Evolutionary conservation across 1,284 basidiomycete species (phyloP).

Genomic region (Flammula alnicola): DNA sequence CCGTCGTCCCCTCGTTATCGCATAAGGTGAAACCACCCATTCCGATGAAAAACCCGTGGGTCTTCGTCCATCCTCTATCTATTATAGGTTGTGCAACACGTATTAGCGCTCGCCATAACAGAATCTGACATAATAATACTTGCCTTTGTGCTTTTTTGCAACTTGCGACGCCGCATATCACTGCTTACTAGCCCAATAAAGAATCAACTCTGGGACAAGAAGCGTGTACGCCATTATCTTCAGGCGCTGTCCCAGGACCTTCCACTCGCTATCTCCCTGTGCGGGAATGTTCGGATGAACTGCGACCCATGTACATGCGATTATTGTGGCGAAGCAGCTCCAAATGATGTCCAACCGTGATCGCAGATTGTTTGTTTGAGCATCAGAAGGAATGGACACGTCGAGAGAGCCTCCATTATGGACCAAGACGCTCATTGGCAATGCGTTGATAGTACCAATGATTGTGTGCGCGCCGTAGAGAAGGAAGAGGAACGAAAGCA

Average conservation of each 20-base stretch:
- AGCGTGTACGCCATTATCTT: slow-evolving; percentile 1
- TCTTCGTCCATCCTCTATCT: slow-evolving; percentile 28
- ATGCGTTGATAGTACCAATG: no score
- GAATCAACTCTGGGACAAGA: slow-evolving; percentile 5
- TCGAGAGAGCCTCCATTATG: no score
- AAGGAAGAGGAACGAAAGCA: no score
- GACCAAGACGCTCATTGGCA: no score
- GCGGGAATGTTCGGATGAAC: slow-evolving; percentile 8
- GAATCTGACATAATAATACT: not conserved
- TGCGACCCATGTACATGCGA: slow-evolving; percentile 6
- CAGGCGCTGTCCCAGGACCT: not conserved
- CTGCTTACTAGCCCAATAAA: slow-evolving; percentile 22
- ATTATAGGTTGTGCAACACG: not conserved
- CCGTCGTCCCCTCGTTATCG: slow-evolving; percentile 9
- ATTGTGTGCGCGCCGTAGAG: no score
- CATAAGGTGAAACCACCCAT: slow-evolving; percentile 38
- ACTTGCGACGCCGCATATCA: slow-evolving; percentile 27
- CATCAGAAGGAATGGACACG: no score
- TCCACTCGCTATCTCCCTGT: slow-evolving; percentile 1
- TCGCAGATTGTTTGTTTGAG: no score
- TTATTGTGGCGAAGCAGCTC: slow-evolving; percentile 3
- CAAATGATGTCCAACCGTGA: slow-evolving; percentile 2
- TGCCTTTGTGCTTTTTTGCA: slow-evolving; percentile 11
- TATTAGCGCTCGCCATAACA: not conserved
- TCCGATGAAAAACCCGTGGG: slow-evolving; percentile 33